These are phyloP conservation scores for Sequoiadendron giganteum DNA, from an alignment of 75 land plant genomes.

Conservation along the genomic window DNA sequence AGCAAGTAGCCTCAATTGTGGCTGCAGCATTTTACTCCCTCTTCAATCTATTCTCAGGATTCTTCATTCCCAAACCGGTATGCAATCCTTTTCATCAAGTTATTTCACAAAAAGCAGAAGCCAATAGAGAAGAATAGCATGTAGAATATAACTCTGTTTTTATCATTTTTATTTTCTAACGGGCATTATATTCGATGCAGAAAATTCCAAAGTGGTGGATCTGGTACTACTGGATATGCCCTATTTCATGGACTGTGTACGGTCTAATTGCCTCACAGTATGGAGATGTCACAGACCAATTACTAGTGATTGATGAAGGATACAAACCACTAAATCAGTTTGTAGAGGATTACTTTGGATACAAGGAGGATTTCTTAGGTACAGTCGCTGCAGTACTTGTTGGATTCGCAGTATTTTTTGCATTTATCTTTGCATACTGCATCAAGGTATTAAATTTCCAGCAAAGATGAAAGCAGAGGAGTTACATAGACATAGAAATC, in stretches of 20 bases:
- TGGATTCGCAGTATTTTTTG: constrained; percentile 72
- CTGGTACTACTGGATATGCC: constrained; percentile 96
- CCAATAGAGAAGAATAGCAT: not conserved
- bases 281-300: constrained; percentile 46
- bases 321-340: constrained; percentile 35
- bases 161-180: not conserved
- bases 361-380: constrained; percentile 54
- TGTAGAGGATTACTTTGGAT: constrained; percentile 59
- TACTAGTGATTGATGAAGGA: constrained; percentile 35
- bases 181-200: constrained; percentile 38
- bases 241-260: constrained; percentile 86
- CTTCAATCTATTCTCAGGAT: constrained; percentile 88
- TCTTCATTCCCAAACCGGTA: constrained; percentile 47
- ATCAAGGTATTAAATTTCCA: too few relatives aligned
- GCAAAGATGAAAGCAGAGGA: too few relatives aligned
- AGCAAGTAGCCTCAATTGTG: constrained; percentile 67
- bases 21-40: constrained; percentile 64
- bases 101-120: not conserved
- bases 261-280: constrained; percentile 80
- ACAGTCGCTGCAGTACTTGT: constrained; percentile 64
- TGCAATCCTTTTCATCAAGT: not conserved
- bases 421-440: constrained; percentile 63
- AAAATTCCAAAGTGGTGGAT: constrained; percentile 94
- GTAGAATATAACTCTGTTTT: not conserved
- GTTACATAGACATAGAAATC: too few relatives aligned